Evolutionary conservation across 305 asterid genomes (phyloP).

Genomic region (Caryopteris hybrid): DNA sequence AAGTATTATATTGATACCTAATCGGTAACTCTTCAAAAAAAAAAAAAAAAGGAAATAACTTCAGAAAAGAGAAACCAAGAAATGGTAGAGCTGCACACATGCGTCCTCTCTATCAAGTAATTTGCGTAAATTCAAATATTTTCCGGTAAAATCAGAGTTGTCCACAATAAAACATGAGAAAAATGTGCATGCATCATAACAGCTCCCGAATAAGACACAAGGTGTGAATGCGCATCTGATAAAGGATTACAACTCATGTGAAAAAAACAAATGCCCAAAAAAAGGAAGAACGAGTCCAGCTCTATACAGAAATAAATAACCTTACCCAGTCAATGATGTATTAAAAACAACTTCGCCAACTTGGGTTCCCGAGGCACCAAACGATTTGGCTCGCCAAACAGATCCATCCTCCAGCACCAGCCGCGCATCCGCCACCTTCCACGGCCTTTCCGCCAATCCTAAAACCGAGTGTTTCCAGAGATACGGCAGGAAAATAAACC

Average conservation of each 20-base stretch:
- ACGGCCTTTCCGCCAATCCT: slow-evolving; percentile 65
- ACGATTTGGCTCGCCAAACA: slow-evolving; percentile 90
- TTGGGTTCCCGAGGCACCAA: slow-evolving; percentile 98
- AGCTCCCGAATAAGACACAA: not conserved
- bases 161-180: too few relatives aligned
- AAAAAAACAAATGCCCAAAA: not conserved
- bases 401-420: slow-evolving; percentile 95
- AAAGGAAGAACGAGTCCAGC: not conserved
- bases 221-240: not conserved
- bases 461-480: not conserved
- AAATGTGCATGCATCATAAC: not conserved
- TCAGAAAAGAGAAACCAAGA: not conserved
- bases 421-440: slow-evolving; percentile 97
- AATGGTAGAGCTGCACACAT: not conserved
- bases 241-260: not conserved
- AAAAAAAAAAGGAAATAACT: not conserved
- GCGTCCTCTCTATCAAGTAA: not conserved
- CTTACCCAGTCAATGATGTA: slow-evolving; percentile 90
- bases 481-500: not conserved
- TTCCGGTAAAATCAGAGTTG: too few relatives aligned
- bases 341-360: slow-evolving; percentile 98
- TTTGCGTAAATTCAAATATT: not conserved
- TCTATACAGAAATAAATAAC: not conserved
- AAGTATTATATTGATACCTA: not conserved
- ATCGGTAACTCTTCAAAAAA: not conserved